phyloP scores from a whole-genome alignment of 139 green algal species.

The Coelastrella sp. region DNA sequence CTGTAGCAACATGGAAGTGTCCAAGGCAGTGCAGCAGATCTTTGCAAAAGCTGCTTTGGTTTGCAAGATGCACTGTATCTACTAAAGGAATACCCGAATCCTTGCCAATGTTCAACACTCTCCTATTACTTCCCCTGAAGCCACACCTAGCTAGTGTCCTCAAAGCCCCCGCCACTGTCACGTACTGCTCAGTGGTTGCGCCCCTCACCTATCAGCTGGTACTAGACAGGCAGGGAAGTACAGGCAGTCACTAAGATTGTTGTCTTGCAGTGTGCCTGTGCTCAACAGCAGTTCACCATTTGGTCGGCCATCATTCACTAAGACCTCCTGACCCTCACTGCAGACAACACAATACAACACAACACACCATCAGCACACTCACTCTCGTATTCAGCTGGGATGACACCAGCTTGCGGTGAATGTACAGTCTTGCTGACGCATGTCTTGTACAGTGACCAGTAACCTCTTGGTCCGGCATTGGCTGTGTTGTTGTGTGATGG shows the following conservation, averaged over 20 bases:
- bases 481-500: too few relatives aligned
- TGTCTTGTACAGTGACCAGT: too few relatives aligned
- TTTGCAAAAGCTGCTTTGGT: too few relatives aligned
- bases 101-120: too few relatives aligned
- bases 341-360: neutral
- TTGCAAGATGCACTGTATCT: too few relatives aligned
- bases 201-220: constrained; percentile 54
- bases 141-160: neutral
- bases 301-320: constrained; percentile 81
- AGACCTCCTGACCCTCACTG: constrained; percentile 75
- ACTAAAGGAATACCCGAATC: too few relatives aligned
- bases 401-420: too few relatives aligned
- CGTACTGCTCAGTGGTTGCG: neutral
- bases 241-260: constrained; percentile 43
- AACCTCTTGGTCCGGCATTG: too few relatives aligned
- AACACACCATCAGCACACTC: neutral
- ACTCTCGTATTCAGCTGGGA: too few relatives aligned
- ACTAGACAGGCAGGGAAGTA: constrained; percentile 53
- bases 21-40: too few relatives aligned
- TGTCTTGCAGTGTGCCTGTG: constrained; percentile 76
- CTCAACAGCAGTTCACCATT: constrained; percentile 89
- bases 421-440: too few relatives aligned
- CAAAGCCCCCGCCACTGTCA: neutral
- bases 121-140: neutral
- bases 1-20: too few relatives aligned